Evolutionary conservation across 2,329 filamentous ascomycete genomes (phyloP).

Genomic region (Pestalotiopsis sp.): DNA sequence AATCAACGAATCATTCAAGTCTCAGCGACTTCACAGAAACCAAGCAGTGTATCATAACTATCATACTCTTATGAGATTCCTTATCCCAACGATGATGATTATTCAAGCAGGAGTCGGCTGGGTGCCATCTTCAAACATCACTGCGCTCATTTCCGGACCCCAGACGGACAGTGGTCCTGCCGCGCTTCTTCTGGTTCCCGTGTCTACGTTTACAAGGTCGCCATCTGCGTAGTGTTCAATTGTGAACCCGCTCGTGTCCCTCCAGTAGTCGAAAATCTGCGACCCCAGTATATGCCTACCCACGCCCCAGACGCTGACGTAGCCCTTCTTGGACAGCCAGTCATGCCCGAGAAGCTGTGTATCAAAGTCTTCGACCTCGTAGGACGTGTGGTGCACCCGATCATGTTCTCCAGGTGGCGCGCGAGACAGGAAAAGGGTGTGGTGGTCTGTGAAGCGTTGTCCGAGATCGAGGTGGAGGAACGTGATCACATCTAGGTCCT

Average conservation of each 20-base stretch:
- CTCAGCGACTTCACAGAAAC: too few relatives aligned
- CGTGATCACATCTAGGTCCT: constrained; percentile 22
- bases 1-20: too few relatives aligned
- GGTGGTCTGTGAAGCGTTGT: constrained; percentile 51
- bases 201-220: constrained; percentile 56
- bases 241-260: constrained; percentile 32
- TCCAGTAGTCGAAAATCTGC: constrained; percentile 55
- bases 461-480: constrained; percentile 58
- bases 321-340: constrained; percentile 53
- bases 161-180: constrained; percentile 23
- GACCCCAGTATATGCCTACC: constrained; percentile 59
- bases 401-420: constrained; percentile 16
- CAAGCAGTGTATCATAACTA: too few relatives aligned
- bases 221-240: constrained; percentile 64
- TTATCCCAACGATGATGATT: too few relatives aligned
- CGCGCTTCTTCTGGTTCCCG: constrained; percentile 29
- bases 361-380: constrained; percentile 62
- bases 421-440: constrained; percentile 51
- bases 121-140: too few relatives aligned
- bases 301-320: constrained; percentile 59
- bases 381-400: constrained; percentile 57
- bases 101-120: too few relatives aligned
- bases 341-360: constrained; percentile 60
- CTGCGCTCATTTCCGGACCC: constrained; percentile 20
- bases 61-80: too few relatives aligned